Base-by-base conservation (phyloP, 495 filamentous ascomycete species). In the Aspergillus hancockii region DNA sequence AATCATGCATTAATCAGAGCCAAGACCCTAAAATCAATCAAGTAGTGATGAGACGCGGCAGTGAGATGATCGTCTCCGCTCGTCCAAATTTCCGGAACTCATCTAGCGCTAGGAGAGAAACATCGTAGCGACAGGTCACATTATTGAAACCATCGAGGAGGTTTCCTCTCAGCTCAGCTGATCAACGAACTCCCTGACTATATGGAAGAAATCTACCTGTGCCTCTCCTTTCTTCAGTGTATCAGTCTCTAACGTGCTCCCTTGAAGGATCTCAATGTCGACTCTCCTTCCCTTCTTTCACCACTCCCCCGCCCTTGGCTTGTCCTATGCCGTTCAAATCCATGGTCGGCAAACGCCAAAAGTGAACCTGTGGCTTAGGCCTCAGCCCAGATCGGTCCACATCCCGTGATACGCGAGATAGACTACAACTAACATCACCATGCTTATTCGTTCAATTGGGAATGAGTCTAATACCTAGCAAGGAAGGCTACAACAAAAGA, bases 1-100 rank as follows among this genome's bases (percentile, higher is more conserved):
- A 21, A 21, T 9, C 10, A 13, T 13, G 12, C 22, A 22, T 22
- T 47, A 47, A 3, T 12, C 43, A 47, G 43, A 41, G 19, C 41
- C 41, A 45, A n/a, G 16, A n/a, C 16, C 9, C 51, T 19, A 53
- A 22, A 18, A 54, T 54, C 23, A 45, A 46, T 46, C 54, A 31
- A 36, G 55, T 50, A 38, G 40, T 31, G 55, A 47, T 59, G 53
- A 38, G 38, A 30, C 22, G 46, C 50, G 40, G 47, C 28, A 52
- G 28, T 57, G 47, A 52, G 22, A 45, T 38, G 60, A 63, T 63
- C 55, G 52, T 59, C 55, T 41, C 61, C 38, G 61, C 61, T 57
- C 38, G 61, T 63, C 61, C 61, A 63, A 57, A 59, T 63, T 52
- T 59, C 57, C 61, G 61, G 61, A 59, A 59, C 54, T 23, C 49